Evolutionary conservation across 2,329 filamentous ascomycete species (phyloP), one percentile per base, ranked within the genome.

Genomic region (Penicillium sp.): DNA sequence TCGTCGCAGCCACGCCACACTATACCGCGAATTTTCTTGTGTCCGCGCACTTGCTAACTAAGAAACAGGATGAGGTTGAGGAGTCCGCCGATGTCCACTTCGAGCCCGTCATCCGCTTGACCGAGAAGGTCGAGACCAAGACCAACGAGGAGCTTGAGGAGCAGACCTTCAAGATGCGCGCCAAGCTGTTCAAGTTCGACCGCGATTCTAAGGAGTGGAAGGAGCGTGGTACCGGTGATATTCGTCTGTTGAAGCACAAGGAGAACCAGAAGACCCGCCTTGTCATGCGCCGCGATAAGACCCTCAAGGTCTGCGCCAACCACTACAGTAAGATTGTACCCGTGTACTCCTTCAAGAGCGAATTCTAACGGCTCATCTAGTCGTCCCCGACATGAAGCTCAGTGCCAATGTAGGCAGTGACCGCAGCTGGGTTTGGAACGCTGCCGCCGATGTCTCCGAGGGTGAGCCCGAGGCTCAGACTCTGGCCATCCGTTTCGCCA

Each of bases 211-310:
- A 88, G 76, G 94, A 97, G 81, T 99, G 94, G 94, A 99, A 97
- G 84, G 94, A 99, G 86, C 89, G 94, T 73, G 94, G 94, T 63
- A 97, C 94, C 62, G 94, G 94, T 68, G 93, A 97, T 70, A 92
- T 97, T 61, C 86, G 93, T 71, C 84, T 99, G 76, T 83, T 99
- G 73, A 97, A 97, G 87, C 94, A 99, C 84, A 94, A 91, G 84
- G 92, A 97, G 82, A 97, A 96, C 76, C 86, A 89, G 78, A 97
- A 97, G 88, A 96, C 92, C 56, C 87, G 94, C 68, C 82, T 99
- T 69, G 94, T 99, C 67, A 99, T 99, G 94, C 89, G 94, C 76
- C 86, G 94, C 74, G 94, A 99, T 83, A 97, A 97, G 90, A 99
- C 94, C 58, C 86, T 97, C 80, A 99, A 99, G 85, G 94, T 99